Evolutionary conservation across 2,329 filamentous ascomycete genomes (phyloP).

Genomic region (Ophiognomonia clavigignenti-juglandacearum): DNA sequence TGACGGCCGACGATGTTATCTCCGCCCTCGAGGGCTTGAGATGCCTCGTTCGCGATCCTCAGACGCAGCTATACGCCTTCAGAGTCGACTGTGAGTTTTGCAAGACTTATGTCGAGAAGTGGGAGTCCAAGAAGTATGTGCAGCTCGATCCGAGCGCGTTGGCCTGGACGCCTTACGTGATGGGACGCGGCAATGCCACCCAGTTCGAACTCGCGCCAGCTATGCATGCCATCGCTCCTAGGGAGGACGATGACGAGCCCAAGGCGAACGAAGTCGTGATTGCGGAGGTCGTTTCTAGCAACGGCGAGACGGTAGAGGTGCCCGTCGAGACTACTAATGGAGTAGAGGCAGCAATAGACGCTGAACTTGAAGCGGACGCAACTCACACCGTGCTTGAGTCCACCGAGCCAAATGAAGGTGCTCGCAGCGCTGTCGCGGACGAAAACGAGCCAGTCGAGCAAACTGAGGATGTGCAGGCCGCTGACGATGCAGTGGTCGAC

Average conservation of each 20-base stretch:
- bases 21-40: conserved; percentile 87
- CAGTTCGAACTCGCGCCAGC: conserved; percentile 79
- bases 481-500: background rate
- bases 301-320: conserved; percentile 26
- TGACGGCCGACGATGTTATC: conserved; percentile 95
- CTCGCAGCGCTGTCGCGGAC: background rate
- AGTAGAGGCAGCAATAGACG: conserved; percentile 26
- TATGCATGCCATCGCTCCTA: conserved; percentile 79
- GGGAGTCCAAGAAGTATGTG: conserved; percentile 84
- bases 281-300: conserved; percentile 25
- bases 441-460: conserved; percentile 9
- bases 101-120: conserved; percentile 80
- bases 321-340: conserved; percentile 20
- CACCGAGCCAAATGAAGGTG: conserved; percentile 33
- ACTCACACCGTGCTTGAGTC: conserved; percentile 30
- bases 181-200: conserved; percentile 79
- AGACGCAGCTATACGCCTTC: conserved; percentile 84
- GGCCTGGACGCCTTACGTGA: conserved; percentile 95
- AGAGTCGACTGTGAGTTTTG: conserved; percentile 83
- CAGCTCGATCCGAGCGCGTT: conserved; percentile 74
- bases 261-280: conserved; percentile 29
- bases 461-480: background rate
- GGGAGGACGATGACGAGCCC: conserved; percentile 64
- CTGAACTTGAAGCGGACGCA: conserved; percentile 10
- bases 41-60: conserved; percentile 82